These are phyloP conservation scores for Kappamyces sp. DNA, from an alignment of 192 early-diverging fungal species.

Conservation along the genomic window DNA sequence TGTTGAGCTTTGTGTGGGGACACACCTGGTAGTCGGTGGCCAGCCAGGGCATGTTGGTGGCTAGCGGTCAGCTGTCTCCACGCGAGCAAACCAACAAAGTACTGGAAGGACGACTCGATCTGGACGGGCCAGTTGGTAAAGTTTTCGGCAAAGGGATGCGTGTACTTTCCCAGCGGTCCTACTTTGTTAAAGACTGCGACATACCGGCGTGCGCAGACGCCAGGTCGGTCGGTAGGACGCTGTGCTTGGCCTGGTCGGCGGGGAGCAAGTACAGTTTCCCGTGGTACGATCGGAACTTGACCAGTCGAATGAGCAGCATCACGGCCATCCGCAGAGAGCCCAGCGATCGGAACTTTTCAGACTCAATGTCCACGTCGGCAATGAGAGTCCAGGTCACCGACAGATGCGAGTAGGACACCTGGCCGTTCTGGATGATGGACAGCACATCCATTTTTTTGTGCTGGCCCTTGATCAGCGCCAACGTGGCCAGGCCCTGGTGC, in stretches of 20 bases:
- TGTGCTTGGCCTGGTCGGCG: conserved; percentile 8
- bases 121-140: conserved; percentile 42
- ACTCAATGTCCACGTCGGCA: conserved; percentile 48
- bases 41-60: conserved; percentile 60
- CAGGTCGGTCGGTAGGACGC: not conserved
- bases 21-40: conserved; percentile 44
- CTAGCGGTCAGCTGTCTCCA: not conserved
- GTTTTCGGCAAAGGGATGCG: conserved; percentile 3
- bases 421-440: conserved; percentile 30
- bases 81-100: conserved; percentile 27
- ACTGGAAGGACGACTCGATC: conserved; percentile 43
- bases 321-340: conserved; percentile 31
- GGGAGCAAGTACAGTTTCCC: conserved; percentile 56
- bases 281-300: conserved; percentile 53
- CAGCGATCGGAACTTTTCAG: conserved; percentile 37
- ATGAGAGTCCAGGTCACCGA: conserved; percentile 37
- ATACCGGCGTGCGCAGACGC: not conserved
- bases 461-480: conserved; percentile 34
- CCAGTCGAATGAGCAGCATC: conserved; percentile 44
- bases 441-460: conserved; percentile 37
- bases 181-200: not conserved
- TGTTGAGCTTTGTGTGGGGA: conserved; percentile 39
- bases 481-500: conserved; percentile 27
- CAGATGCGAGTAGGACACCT: conserved; percentile 38
- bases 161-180: conserved; percentile 23